Conservation (phyloP, 768 basidiomycete genomes). For the Macrolepiota dolichaula region DNA sequence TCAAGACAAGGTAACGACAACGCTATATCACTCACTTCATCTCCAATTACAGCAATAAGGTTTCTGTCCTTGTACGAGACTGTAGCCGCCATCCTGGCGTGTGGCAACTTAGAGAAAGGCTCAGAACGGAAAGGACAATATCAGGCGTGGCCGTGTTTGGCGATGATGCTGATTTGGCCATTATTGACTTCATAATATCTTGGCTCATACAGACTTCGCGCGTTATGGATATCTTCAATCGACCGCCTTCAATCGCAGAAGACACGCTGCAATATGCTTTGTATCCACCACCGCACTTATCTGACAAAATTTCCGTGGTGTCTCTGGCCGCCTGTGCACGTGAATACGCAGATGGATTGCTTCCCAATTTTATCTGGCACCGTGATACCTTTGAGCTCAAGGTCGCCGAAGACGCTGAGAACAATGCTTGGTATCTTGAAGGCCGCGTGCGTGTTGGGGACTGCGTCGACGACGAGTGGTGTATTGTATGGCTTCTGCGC, state of each 20-base stretch:
- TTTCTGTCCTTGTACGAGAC: conserved; percentile 76
- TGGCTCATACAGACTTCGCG: background rate
- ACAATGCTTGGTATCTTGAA: conserved; percentile 58
- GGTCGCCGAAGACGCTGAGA: conserved; percentile 42
- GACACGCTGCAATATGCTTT: conserved; percentile 81
- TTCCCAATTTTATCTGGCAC: conserved; percentile 76
- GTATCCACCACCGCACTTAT: conserved; percentile 51
- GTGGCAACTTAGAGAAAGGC: background rate
- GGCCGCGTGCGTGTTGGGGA: conserved; percentile 92
- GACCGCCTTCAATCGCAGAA: conserved; percentile 75
- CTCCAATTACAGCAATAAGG: conserved; percentile 93
- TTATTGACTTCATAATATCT: conserved; percentile 6
- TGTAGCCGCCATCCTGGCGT: conserved; percentile 40
- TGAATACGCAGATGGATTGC: conserved; percentile 46
- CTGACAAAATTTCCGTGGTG: conserved; percentile 59
- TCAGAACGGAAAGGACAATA: conserved; percentile 4
- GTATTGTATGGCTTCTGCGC: conserved; percentile 82
- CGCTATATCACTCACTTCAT: conserved; percentile 64
- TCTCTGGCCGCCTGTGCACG: conserved; percentile 69
- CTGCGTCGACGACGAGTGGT: conserved; percentile 98
- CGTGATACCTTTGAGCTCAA: conserved; percentile 81
- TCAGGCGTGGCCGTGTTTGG: conserved; percentile 11
- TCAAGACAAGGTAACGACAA: conserved; percentile 8
- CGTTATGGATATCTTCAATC: conserved; percentile 68
- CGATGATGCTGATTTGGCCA: background rate